Conservation (phyloP, 768 basidiomycete genomes). For the Leccinum olivaceopallidum region DNA sequence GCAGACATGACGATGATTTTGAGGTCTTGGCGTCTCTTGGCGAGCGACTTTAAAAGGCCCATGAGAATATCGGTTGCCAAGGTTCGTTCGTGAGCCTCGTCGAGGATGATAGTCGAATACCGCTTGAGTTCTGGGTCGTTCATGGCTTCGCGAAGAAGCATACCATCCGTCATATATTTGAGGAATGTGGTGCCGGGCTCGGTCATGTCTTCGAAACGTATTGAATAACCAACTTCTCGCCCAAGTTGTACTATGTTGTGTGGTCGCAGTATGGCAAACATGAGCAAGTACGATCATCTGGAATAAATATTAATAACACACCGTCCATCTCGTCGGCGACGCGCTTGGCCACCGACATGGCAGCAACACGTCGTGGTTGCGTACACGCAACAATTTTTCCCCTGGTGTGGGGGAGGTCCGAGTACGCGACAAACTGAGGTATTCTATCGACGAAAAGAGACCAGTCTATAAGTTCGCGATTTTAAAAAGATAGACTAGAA, state of each 20-base stretch:
- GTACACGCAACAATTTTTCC: constrained; percentile 96
- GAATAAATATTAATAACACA: constrained; percentile 39
- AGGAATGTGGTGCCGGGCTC: constrained; percentile 92
- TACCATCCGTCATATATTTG: constrained; percentile 99
- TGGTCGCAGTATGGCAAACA: constrained; percentile 4
- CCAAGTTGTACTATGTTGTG: constrained; percentile 74
- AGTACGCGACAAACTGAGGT: constrained; percentile 94
- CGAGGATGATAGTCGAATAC: constrained; percentile 97
- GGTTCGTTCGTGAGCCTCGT: constrained; percentile 98
- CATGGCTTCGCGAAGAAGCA: constrained; percentile 98
- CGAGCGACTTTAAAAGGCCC: constrained; percentile 89
- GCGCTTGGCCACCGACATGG: constrained; percentile 97
- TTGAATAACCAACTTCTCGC: constrained; percentile 95
- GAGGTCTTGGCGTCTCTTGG: constrained; percentile 79
- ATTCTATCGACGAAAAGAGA: constrained; percentile 57
- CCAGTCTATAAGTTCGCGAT: constrained; percentile 28
- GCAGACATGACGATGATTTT: constrained; percentile 99
- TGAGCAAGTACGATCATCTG: constrained; percentile 2
- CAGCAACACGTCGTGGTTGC: constrained; percentile 93
- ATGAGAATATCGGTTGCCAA: constrained; percentile 98
- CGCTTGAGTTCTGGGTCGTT: constrained; percentile 86
- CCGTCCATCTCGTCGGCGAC: constrained; percentile 99
- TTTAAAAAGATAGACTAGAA: constrained; percentile 22
- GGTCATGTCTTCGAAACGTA: constrained; percentile 88
- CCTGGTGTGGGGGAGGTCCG: constrained; percentile 87